phyloP scores from a whole-genome alignment of 345 rosid species.

The Aquilaria yunnanensis region DNA sequence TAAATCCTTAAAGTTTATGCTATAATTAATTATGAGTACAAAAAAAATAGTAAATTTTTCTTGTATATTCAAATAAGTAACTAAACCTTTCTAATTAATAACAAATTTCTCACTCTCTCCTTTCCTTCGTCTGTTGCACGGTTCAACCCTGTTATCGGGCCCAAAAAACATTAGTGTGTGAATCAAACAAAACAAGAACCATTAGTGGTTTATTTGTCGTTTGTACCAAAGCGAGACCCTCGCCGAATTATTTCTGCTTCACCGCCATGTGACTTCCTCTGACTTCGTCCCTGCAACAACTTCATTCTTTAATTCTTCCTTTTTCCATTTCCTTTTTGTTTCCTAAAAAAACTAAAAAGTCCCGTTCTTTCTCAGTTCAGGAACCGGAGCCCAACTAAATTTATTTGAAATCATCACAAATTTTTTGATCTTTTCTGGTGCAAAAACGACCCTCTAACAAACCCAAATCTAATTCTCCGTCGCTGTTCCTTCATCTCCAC shows the following conservation, averaged over 20 bases:
- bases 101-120: too few species aligned
- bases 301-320: conserved; percentile 1
- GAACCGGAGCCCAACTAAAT: conserved; percentile 6
- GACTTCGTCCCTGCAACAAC: conserved; percentile 2
- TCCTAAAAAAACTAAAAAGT: background rate
- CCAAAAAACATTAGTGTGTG: background rate
- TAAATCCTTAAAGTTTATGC: too few species aligned
- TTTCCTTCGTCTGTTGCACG: too few species aligned
- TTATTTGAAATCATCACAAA: conserved; percentile 1
- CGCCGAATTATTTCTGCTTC: conserved; percentile 38
- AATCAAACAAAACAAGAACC: too few species aligned
- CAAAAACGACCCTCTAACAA: conserved; percentile 41
- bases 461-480: conserved; percentile 23
- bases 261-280: conserved; percentile 26
- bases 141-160: background rate
- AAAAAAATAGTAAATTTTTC: too few species aligned
- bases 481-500: conserved; percentile 48
- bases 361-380: background rate
- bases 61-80: too few species aligned
- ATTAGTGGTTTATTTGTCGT: too few species aligned
- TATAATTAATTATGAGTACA: too few species aligned
- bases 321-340: background rate
- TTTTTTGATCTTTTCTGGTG: conserved; percentile 8
- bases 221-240: conserved; percentile 25
- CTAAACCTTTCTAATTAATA: too few species aligned